Conservation (phyloP, 225 moss, liverwort and hornwort species). For the Polytrichum commune region DNA sequence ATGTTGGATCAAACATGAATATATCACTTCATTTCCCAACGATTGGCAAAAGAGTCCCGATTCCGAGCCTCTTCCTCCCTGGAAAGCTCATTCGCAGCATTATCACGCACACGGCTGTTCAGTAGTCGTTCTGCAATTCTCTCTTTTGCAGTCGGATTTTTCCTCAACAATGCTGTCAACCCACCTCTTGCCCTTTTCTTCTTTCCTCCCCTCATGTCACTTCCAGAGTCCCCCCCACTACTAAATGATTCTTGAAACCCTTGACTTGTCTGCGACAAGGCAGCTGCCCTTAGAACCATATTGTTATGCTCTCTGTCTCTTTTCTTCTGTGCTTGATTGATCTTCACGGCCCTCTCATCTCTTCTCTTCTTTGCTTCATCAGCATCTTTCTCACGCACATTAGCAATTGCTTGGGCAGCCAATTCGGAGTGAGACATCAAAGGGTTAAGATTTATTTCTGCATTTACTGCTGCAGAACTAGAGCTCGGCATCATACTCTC, state of each 20-base stretch:
- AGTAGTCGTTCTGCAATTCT: constrained; percentile 79
- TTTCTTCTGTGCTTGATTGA: constrained; percentile 51
- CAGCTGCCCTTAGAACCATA: constrained; percentile 68
- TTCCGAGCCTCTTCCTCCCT: constrained; percentile 80
- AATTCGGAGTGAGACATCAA: constrained; percentile 31
- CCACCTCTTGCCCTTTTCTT: constrained; percentile 74
- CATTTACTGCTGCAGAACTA: background rate
- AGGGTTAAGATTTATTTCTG: constrained; percentile 11
- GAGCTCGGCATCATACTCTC: constrained; percentile 7
- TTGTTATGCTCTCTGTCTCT: constrained; percentile 89
- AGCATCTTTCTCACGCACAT: constrained; percentile 70
- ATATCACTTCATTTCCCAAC: constrained; percentile 57
- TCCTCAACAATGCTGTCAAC: constrained; percentile 70
- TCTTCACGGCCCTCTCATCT: constrained; percentile 28
- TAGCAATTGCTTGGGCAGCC: constrained; percentile 64
- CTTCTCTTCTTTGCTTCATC: constrained; percentile 40
- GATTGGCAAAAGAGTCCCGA: constrained; percentile 85
- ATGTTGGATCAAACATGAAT: background rate
- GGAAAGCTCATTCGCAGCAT: constrained; percentile 54
- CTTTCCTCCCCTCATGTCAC: constrained; percentile 22
- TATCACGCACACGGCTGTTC: constrained; percentile 76
- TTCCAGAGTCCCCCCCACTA: constrained; percentile 32
- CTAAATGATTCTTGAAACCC: constrained; percentile 49
- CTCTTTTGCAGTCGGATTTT: constrained; percentile 78
- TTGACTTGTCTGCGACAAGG: constrained; percentile 36